A percentile compares a stretch with the other conserved stretches of the same genome.
Conservation (phyloP, 1,284 basidiomycete species). For the Apiotrichum sp. region DNA sequence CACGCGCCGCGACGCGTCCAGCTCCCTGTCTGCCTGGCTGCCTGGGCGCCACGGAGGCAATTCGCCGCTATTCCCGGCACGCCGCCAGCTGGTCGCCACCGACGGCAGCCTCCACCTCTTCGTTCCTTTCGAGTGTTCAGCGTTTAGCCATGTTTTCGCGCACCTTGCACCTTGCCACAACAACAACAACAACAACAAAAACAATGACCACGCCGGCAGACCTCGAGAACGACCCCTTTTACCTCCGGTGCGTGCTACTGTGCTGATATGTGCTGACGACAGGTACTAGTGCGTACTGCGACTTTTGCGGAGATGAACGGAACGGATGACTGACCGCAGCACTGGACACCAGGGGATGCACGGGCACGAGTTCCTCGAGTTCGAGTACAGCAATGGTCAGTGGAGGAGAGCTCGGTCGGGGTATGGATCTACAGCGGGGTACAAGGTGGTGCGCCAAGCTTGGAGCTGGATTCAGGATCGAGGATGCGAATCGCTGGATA, state of each 20-base stretch:
- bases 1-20: too few species aligned
- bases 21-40: too few species aligned
- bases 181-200: background rate
- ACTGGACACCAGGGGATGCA: slow-evolving; percentile 93
- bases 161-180: too few species aligned
- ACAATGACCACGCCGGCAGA: slow-evolving; percentile 16
- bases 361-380: slow-evolving; percentile 96
- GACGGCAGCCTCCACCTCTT: too few species aligned
- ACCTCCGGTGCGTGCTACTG: slow-evolving; percentile 59
- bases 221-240: slow-evolving; percentile 62
- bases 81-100: too few species aligned
- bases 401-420: background rate
- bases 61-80: too few species aligned
- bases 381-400: slow-evolving; percentile 84
- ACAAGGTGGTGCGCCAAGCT: background rate
- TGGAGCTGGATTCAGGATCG: background rate
- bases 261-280: slow-evolving; percentile 9
- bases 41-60: too few species aligned
- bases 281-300: slow-evolving; percentile 70
- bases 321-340: slow-evolving; percentile 48
- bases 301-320: background rate
- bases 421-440: too few species aligned
- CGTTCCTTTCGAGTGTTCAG: too few species aligned
- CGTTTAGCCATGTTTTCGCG: too few species aligned
- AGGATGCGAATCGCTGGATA: too few species aligned